These are phyloP conservation scores for Apiotrichum montevideense DNA, from an alignment of 1,284 basidiomycete species.

Conservation along the genomic window DNA sequence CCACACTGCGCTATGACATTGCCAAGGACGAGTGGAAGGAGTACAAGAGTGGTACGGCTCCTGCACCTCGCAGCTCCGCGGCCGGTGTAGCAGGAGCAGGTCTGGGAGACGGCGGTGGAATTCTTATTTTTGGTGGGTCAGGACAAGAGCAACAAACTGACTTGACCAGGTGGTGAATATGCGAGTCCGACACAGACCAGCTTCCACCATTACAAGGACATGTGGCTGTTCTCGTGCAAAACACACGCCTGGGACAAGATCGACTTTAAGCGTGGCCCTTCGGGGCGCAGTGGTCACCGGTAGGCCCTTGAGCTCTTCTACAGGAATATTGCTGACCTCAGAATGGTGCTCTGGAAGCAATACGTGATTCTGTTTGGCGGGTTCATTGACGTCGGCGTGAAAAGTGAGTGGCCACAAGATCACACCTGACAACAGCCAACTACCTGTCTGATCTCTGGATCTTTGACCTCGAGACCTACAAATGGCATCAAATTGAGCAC, in stretches of 20 bases:
- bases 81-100: slow-evolving; percentile 63
- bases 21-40: slow-evolving; percentile 73
- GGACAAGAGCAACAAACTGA: background rate
- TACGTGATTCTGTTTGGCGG: slow-evolving; percentile 80
- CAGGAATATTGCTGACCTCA: slow-evolving; percentile 29
- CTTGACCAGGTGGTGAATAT: slow-evolving; percentile 65
- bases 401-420: slow-evolving; percentile 51
- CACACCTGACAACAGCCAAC: slow-evolving; percentile 52
- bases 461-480: slow-evolving; percentile 81
- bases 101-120: slow-evolving; percentile 64
- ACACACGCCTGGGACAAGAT: slow-evolving; percentile 80
- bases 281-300: slow-evolving; percentile 77
- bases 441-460: slow-evolving; percentile 85
- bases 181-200: slow-evolving; percentile 77
- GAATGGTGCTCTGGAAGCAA: slow-evolving; percentile 89
- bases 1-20: slow-evolving; percentile 18
- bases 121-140: slow-evolving; percentile 69
- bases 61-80: slow-evolving; percentile 77
- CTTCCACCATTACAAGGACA: slow-evolving; percentile 86
- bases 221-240: slow-evolving; percentile 44
- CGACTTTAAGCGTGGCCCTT: slow-evolving; percentile 75
- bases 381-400: slow-evolving; percentile 74
- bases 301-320: slow-evolving; percentile 70
- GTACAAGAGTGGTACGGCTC: slow-evolving; percentile 73
- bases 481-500: slow-evolving; percentile 75